Evolutionary conservation across 2,329 filamentous ascomycete genomes (phyloP).

Genomic region (Diaporthe humulicola): DNA sequence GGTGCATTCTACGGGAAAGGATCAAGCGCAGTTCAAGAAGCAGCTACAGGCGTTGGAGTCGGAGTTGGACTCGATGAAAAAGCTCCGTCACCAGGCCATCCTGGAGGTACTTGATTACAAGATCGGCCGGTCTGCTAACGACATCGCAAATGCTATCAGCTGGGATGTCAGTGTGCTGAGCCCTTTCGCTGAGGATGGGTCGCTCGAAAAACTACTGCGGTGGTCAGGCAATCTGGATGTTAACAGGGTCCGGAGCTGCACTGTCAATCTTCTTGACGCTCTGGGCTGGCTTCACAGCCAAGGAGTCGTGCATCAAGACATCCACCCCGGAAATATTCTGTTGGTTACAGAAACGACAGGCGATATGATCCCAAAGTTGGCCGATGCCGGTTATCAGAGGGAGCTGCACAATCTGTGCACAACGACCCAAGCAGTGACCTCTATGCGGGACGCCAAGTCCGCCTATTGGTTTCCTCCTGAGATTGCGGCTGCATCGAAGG

Average conservation of each 20-base stretch:
- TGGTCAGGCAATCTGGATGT: constrained; percentile 81
- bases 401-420: constrained; percentile 73
- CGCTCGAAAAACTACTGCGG: constrained; percentile 84
- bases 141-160: constrained; percentile 52
- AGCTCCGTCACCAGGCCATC: constrained; percentile 81
- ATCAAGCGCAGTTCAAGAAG: constrained; percentile 77
- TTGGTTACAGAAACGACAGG: constrained; percentile 78
- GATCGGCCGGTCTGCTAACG: constrained; percentile 67
- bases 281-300: constrained; percentile 89
- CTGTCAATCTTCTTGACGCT: constrained; percentile 90
- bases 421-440: constrained; percentile 65
- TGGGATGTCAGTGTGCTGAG: constrained; percentile 84
- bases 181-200: constrained; percentile 84
- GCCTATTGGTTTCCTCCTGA: constrained; percentile 89
- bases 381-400: constrained; percentile 79
- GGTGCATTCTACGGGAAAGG: constrained; percentile 69
- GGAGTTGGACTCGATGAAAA: constrained; percentile 81
- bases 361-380: constrained; percentile 79
- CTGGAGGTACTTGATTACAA: constrained; percentile 87
- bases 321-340: constrained; percentile 85
- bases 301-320: constrained; percentile 85
- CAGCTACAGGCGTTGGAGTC: constrained; percentile 82
- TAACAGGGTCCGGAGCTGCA: constrained; percentile 86
- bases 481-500: constrained; percentile 72
- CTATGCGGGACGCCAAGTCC: constrained; percentile 75